A percentile compares a stretch with the other conserved stretches of the same genome.
These are phyloP conservation scores for Phylloporus sp. DNA, from an alignment of 768 basidiomycete species.

Conservation along the genomic window DNA sequence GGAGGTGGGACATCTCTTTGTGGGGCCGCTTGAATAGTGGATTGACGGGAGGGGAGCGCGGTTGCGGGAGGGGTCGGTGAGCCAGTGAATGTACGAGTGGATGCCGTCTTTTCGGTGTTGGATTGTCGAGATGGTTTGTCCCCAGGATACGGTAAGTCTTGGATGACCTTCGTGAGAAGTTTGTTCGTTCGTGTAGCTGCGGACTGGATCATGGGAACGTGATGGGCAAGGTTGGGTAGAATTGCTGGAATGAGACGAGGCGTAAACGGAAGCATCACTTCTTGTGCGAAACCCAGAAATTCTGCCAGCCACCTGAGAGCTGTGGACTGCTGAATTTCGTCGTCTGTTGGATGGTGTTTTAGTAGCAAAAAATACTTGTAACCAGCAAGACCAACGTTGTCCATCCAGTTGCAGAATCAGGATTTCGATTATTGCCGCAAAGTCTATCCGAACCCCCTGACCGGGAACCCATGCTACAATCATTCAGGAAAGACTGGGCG, in stretches of 20 bases:
- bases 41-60: constrained; percentile 46
- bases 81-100: constrained; percentile 38
- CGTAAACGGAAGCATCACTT: constrained; percentile 92
- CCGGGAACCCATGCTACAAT: constrained; percentile 82
- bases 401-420: constrained; percentile 80
- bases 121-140: constrained; percentile 36
- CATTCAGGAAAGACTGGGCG: constrained; percentile 3
- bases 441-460: constrained; percentile 89
- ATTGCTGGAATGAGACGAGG: constrained; percentile 91
- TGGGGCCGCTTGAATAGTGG: constrained; percentile 39
- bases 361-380: constrained; percentile 1
- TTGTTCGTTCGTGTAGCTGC: constrained; percentile 87
- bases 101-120: constrained; percentile 27
- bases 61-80: constrained; percentile 56
- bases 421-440: constrained; percentile 90
- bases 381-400: constrained; percentile 59
- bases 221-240: constrained; percentile 91
- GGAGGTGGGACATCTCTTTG: constrained; percentile 48
- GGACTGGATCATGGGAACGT: constrained; percentile 81
- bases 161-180: constrained; percentile 79
- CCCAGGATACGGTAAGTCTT: constrained; percentile 72
- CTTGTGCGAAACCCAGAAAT: constrained; percentile 81
- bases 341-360: constrained; percentile 43
- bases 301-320: constrained; percentile 93
- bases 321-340: constrained; percentile 91